Conservation (phyloP, 2,329 filamentous ascomycete species). For the Xenoacremonium recifei region DNA sequence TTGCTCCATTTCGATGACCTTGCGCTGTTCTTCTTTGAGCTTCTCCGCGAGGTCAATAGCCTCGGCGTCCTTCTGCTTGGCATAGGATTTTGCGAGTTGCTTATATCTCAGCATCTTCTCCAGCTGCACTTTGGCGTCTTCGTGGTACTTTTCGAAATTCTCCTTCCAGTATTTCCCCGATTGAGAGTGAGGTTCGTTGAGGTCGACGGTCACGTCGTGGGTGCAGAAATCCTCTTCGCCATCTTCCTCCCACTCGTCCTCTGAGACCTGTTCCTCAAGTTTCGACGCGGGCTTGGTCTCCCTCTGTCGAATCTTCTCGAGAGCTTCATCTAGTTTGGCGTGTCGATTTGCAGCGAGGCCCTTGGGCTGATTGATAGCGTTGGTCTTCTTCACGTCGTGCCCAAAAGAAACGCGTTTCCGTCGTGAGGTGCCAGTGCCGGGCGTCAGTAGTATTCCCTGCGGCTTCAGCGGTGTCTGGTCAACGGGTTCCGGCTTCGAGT, state of each 20-base stretch:
- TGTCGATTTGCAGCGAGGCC: too few species aligned
- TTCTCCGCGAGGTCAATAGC: slow-evolving; percentile 63
- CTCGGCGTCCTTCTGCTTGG: slow-evolving; percentile 73
- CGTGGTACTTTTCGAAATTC: slow-evolving; percentile 71
- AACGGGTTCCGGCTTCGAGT: slow-evolving; percentile 22
- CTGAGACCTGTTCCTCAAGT: slow-evolving; percentile 22
- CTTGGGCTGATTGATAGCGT: too few species aligned
- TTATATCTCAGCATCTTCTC: slow-evolving; percentile 78
- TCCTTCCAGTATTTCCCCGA: slow-evolving; percentile 80
- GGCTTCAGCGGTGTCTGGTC: slow-evolving; percentile 49
- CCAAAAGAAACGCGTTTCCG: slow-evolving; percentile 67
- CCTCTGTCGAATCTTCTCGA: slow-evolving; percentile 36
- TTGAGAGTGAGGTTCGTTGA: slow-evolving; percentile 71
- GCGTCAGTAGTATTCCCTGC: slow-evolving; percentile 61
- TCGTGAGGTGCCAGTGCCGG: slow-evolving; percentile 58
- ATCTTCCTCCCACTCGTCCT: slow-evolving; percentile 54
- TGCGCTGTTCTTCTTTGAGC: slow-evolving; percentile 66
- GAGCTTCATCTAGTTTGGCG: slow-evolving; percentile 43
- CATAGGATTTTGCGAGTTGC: slow-evolving; percentile 75
- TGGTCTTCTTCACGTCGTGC: slow-evolving; percentile 49
- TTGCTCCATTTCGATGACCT: slow-evolving; percentile 62
- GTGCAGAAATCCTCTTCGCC: slow-evolving; percentile 45
- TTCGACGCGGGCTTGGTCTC: slow-evolving; percentile 4
- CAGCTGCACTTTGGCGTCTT: slow-evolving; percentile 70
- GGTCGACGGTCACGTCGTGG: slow-evolving; percentile 65